phyloP scores from a whole-genome alignment of 352 stramenopile species.

The Aphanomyces cochlioides region DNA sequence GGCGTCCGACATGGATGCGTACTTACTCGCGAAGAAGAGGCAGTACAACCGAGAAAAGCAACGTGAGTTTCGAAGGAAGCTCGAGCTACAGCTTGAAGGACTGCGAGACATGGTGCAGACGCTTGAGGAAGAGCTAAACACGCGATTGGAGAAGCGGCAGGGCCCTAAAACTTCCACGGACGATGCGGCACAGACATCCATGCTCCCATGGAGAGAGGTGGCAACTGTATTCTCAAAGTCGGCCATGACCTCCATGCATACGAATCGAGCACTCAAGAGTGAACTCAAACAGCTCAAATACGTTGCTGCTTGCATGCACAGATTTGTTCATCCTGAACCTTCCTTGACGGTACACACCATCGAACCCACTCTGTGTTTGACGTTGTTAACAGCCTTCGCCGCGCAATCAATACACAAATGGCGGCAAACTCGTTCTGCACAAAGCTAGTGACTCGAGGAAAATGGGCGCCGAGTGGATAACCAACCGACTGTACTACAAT shows the following conservation, averaged over 20 bases:
- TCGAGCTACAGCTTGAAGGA: background rate
- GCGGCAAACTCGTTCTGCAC: background rate
- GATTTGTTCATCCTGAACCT: background rate
- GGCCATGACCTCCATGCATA: background rate
- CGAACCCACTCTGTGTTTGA: too few species aligned
- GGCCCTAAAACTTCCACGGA: background rate
- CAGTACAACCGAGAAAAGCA: conserved; percentile 21
- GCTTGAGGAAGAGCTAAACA: background rate
- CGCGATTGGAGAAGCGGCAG: background rate
- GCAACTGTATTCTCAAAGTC: background rate
- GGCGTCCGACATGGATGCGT: background rate
- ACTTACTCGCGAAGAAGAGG: background rate
- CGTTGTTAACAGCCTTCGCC: background rate
- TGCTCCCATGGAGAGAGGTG: conserved; percentile 17
- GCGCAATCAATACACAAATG: background rate
- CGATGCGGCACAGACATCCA: background rate
- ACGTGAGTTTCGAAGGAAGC: conserved; percentile 17
- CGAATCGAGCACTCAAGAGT: background rate
- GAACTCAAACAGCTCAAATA: background rate
- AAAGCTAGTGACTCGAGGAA: background rate
- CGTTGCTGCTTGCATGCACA: background rate
- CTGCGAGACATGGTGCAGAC: background rate
- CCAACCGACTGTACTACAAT: conserved; percentile 9
- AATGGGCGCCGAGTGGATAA: conserved; percentile 12
- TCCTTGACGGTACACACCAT: too few species aligned